phyloP scores from a whole-genome alignment of 208 protist species.

The Acanthamoeba royreba region DNA sequence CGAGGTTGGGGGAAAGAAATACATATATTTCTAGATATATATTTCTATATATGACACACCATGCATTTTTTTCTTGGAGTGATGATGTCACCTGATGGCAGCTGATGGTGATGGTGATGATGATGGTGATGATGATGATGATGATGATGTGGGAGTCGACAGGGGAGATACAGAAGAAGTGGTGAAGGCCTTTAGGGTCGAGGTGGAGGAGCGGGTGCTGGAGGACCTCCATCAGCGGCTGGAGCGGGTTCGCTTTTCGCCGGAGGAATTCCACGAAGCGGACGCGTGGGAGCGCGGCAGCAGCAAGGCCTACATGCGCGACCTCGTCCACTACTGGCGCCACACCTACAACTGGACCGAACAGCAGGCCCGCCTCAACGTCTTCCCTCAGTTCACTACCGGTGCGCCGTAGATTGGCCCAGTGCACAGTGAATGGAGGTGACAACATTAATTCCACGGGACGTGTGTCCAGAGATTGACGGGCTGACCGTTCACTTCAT shows the following conservation, averaged over 20 bases:
- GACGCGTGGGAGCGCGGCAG: not conserved
- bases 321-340: not conserved
- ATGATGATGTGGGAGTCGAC: no score
- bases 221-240: slow-evolving; percentile 3
- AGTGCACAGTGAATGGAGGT: not conserved
- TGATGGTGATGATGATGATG: no score
- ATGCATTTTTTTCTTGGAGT: no score
- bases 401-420: not conserved
- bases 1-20: no score
- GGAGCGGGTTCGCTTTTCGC: not conserved
- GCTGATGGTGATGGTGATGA: no score
- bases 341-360: not conserved
- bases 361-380: not conserved
- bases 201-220: not conserved
- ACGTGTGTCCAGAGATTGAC: not conserved
- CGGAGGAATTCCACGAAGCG: not conserved
- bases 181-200: not conserved
- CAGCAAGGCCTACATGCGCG: not conserved
- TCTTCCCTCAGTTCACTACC: slow-evolving; percentile 5
- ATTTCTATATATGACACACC: no score
- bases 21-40: no score
- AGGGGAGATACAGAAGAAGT: no score
- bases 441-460: not conserved
- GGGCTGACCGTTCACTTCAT: slow-evolving; percentile 32
- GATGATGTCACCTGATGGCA: no score